Evolutionary conservation across 2,329 filamentous ascomycete species (phyloP).

Genomic region (Beauveria sp.): DNA sequence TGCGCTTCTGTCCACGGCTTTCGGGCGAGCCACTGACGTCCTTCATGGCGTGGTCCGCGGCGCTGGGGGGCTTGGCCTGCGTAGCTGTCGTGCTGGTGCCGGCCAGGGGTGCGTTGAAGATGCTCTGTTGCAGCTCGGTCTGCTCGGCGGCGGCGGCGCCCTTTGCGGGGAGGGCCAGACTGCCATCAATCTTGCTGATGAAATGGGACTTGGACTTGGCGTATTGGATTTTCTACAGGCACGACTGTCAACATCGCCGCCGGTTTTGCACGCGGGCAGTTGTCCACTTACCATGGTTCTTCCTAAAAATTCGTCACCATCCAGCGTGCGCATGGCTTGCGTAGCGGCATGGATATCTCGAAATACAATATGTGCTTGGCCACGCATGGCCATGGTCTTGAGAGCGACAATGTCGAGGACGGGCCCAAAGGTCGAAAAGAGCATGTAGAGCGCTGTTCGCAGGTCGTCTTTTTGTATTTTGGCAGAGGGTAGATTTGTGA

Average conservation of each 20-base stretch:
- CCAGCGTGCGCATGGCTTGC: constrained; percentile 82
- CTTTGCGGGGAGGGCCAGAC: constrained; percentile 63
- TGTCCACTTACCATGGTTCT: constrained; percentile 62
- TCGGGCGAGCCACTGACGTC: constrained; percentile 44
- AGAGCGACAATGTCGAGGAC: constrained; percentile 87
- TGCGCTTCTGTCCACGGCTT: constrained; percentile 60
- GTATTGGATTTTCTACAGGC: constrained; percentile 73
- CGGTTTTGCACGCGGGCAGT: no score
- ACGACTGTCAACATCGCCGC: not conserved
- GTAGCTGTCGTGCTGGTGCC: constrained; percentile 25
- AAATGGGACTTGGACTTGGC: constrained; percentile 84
- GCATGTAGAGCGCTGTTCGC: constrained; percentile 78
- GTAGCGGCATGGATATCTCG: constrained; percentile 86
- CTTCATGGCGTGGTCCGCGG: constrained; percentile 40
- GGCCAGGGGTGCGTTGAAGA: constrained; percentile 63
- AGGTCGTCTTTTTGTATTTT: constrained; percentile 88
- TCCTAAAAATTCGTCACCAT: constrained; percentile 81
- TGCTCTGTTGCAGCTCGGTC: constrained; percentile 70
- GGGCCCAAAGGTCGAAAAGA: constrained; percentile 89
- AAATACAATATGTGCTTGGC: constrained; percentile 90
- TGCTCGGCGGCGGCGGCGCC: constrained; percentile 51
- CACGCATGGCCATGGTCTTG: constrained; percentile 87
- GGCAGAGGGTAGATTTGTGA: constrained; percentile 75
- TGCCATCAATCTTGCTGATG: constrained; percentile 85
- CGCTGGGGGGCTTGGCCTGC: constrained; percentile 36